Evolutionary conservation across 2,329 filamentous ascomycete species (phyloP), one percentile per base, ranked within the genome.

Genomic region (Immersiporthe knoxdaviesiana): DNA sequence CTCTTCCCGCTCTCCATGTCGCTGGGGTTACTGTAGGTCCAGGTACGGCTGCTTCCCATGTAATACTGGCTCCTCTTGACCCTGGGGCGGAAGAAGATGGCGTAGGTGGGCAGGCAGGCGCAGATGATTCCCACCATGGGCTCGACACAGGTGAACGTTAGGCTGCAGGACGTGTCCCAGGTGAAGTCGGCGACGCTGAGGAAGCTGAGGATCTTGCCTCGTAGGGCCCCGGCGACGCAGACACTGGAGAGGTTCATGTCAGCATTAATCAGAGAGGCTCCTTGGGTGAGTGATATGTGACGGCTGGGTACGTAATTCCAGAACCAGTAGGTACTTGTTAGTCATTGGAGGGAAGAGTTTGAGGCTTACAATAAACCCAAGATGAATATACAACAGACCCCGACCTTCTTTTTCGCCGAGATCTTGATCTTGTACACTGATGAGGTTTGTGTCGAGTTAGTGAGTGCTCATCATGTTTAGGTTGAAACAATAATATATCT

Each of bases 81-180:
- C 14, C 52, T 56, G 52, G 52, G 52, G 30, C 44, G 62, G 21
- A 64, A 52, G 27, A 64, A 32, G 11, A 50, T n/a, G 18, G 62
- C 62, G 21, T 50, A 54, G 8, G 62, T 64, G 10, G 78, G 79
- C 16, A 80, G 75, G 65, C 78, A 80, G n/a, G 78, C 78, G 47
- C 76, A 78, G 18, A 80, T 73, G 65, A 80, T 78, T 18, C 77
- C 79, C 18, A 78, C 73, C 24, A 75, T 76, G 8, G 78, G 75
- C 68, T 80, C 78, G 30, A 78, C 72, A 39, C 74, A 76, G 10
- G 77, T 78, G 73, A 78, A 77, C 5, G 78, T 73, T 69, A 78
- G 78, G 27, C 75, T 74, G 32, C 75, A 70, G 54, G 73, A 74
- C 61, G 76, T 72, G 21, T 72, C 73, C 75, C 75, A 79, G 4